Percentiles rank a stretch among this genome's conserved stretches.
phyloP scores from a whole-genome alignment of 768 basidiomycete genomes.

The Podaxis carcinomalis region DNA sequence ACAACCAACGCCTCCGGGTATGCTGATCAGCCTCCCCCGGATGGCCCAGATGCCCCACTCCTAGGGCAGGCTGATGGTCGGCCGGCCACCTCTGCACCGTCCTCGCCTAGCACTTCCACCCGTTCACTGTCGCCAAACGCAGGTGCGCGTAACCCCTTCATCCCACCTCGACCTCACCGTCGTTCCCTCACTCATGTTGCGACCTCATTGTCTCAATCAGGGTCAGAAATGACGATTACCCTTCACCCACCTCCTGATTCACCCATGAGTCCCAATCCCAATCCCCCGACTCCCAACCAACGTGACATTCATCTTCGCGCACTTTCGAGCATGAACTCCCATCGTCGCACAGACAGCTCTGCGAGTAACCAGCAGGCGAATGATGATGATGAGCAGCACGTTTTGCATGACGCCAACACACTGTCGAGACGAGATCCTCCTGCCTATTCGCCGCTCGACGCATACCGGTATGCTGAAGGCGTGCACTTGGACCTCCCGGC shows the following conservation, averaged over 20 bases:
- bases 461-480: conserved; percentile 79
- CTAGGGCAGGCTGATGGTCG: conserved; percentile 12
- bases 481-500: conserved; percentile 93
- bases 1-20: conserved; percentile 18
- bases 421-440: conserved; percentile 68
- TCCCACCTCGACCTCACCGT: conserved; percentile 62
- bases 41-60: conserved; percentile 22
- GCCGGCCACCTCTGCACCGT: conserved; percentile 16
- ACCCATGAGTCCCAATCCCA: conserved; percentile 64
- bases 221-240: conserved; percentile 63
- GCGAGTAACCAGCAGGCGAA: conserved; percentile 19
- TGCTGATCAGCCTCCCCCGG: conserved; percentile 6
- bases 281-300: conserved; percentile 82
- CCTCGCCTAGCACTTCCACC: conserved; percentile 42
- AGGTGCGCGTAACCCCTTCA: conserved; percentile 85
- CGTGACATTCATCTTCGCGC: conserved; percentile 56
- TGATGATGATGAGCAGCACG: conserved; percentile 25
- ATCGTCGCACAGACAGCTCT: conserved; percentile 33
- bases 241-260: conserved; percentile 80
- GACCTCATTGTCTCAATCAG: conserved; percentile 54
- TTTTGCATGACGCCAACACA: conserved; percentile 21
- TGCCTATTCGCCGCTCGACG: conserved; percentile 85
- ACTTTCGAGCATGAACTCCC: conserved; percentile 58
- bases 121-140: conserved; percentile 62
- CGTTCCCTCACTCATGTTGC: conserved; percentile 68